Base-by-base conservation (phyloP, 106 monocot genomes). In the Phalaenopsis equestris region DNA sequence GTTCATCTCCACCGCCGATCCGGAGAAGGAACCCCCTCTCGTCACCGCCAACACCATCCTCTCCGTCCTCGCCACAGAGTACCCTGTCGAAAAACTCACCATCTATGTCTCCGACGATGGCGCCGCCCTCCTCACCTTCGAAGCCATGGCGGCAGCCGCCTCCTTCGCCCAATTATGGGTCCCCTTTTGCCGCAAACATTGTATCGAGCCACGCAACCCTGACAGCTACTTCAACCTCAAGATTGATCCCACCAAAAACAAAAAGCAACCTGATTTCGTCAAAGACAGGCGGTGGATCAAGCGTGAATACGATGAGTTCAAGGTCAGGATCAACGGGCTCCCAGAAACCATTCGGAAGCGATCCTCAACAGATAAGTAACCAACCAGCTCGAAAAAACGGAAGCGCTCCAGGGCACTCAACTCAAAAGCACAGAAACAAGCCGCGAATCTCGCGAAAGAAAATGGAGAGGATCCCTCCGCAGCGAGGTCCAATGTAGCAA, bases 211-310 rank as follows among this genome's bases (percentile, higher is more conserved):
- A 0, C 81, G 96, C 41, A 94, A 94, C 79, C 96, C 96, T 1
- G 94, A 97, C 0, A 84, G 88, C 73, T 92, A 97, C 80, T 97
- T 97, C 80, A 19, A 79, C 8, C 19, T 86, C 23, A 91, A 85
- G 81, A 86, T 92, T 18, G 96, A 97, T 74, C 92, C 92, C 0
- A 97, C 93, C 2, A 96, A 96, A 84, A 92, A 94, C 79, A 97
- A 97, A 85, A 97, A 92, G 83, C 67, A 87, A 43, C 87, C 92
- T 1, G 96, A 97, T 73, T 94, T 97, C 73, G 94, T 94, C 46
- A 93, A 94, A 86, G 96, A 97, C 77, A 81, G 96, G 21, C 82
- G 96, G n/a, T 90, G 94, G 94, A 94, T 97, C 81, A 94, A 94
- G 86, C 81, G 96, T 3, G 94, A 97, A 85, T 97, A 97, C 83